Conservation (phyloP, 1,139 yeast species). For the Magnusiomyces sp. region DNA sequence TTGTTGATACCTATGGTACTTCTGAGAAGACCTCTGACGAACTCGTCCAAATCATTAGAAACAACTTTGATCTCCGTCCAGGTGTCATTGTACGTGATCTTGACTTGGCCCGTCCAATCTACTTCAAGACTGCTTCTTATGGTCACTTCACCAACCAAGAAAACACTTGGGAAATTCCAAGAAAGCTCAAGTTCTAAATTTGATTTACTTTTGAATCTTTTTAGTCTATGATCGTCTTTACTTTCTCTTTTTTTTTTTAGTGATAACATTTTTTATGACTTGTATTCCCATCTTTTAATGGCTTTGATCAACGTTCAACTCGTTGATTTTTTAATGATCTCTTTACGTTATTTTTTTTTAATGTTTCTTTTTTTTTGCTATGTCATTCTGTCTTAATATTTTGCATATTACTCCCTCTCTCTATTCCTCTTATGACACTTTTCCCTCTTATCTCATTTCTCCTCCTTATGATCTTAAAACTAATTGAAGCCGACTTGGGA, state of each 20-base stretch:
- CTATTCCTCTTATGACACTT: conserved; percentile 5
- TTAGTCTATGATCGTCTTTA: too few species aligned
- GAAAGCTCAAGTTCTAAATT: conserved; percentile 64
- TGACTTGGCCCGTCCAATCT: conserved; percentile 97
- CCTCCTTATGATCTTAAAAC: conserved; percentile 1
- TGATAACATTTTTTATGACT: conserved; percentile 4
- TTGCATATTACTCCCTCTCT: conserved; percentile 8
- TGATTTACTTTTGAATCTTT: neutral
- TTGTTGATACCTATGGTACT: conserved; percentile 97
- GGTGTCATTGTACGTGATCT: conserved; percentile 97
- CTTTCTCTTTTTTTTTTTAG: neutral
- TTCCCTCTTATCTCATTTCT: conserved; percentile 2
- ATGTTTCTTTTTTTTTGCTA: conserved; percentile 5
- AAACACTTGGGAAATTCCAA: conserved; percentile 98
- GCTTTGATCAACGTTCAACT: conserved; percentile 24
- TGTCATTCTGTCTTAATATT: conserved; percentile 2
- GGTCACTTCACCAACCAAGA: conserved; percentile 99
- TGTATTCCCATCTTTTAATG: conserved; percentile 9
- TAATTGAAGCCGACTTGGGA: conserved; percentile 11
- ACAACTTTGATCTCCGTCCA: conserved; percentile 98
- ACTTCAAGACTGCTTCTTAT: conserved; percentile 96
- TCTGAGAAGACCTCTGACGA: conserved; percentile 81
- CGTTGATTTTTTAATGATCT: conserved; percentile 17
- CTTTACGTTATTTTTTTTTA: conserved; percentile 6
- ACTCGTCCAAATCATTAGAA: conserved; percentile 80